A percentile compares a stretch with the other conserved stretches of the same genome.
Conservation (phyloP, 148 eudicot species). For the Talinum fruticosum region DNA sequence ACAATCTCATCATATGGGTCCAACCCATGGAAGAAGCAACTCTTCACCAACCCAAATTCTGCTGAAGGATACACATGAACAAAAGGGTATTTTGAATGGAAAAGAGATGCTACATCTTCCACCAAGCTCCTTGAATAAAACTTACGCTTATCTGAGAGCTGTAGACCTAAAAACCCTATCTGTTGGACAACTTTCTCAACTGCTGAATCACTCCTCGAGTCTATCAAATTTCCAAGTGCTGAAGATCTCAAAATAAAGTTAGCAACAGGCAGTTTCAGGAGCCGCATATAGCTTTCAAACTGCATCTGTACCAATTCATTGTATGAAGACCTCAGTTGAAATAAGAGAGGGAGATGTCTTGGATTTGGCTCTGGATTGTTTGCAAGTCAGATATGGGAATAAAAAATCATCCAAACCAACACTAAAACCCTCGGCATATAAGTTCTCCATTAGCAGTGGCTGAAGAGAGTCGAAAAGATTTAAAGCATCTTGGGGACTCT, state of each 20-base stretch:
- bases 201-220: constrained; percentile 78
- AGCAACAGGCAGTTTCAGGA: constrained; percentile 44
- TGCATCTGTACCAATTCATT: constrained; percentile 67
- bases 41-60: constrained; percentile 68
- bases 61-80: constrained; percentile 44
- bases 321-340: constrained; percentile 44
- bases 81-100: constrained; percentile 56
- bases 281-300: constrained; percentile 51
- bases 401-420: constrained; percentile 66
- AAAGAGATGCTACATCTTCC: constrained; percentile 57
- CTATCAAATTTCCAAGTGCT: constrained; percentile 65
- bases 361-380: constrained; percentile 40
- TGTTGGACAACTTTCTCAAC: constrained; percentile 80
- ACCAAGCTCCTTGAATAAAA: constrained; percentile 66
- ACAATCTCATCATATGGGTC: constrained; percentile 87
- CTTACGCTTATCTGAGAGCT: constrained; percentile 65
- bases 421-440: constrained; percentile 73
- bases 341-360: constrained; percentile 48
- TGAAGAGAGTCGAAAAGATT: constrained; percentile 64
- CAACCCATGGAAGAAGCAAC: constrained; percentile 70
- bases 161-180: constrained; percentile 79
- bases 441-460: constrained; percentile 80
- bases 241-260: constrained; percentile 60
- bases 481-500: constrained; percentile 72
- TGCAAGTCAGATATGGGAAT: constrained; percentile 38